Conservation (phyloP, 306 rosid genomes). For the Glycine latifolia region DNA sequence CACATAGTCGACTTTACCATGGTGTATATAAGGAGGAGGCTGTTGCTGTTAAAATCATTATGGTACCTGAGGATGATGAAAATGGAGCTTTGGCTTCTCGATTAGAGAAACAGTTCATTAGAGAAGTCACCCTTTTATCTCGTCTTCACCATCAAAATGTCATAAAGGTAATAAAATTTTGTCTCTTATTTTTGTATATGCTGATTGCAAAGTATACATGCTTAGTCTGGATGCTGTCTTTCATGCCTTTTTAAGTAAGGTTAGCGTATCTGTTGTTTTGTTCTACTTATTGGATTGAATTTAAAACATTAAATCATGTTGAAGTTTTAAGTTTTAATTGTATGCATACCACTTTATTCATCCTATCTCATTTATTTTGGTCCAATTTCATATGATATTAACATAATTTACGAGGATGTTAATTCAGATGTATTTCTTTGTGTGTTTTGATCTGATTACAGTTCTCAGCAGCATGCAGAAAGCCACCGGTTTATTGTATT, state of each 20-base stretch:
- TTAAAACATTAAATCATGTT: constrained; percentile 9
- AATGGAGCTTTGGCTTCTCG: constrained; percentile 64
- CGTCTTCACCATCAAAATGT: constrained; percentile 82
- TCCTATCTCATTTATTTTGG: too few species aligned
- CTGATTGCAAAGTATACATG: background rate
- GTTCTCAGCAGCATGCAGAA: constrained; percentile 89
- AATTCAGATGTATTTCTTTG: background rate
- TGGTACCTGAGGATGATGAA: constrained; percentile 86
- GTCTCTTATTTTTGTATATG: constrained; percentile 1
- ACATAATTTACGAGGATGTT: too few species aligned
- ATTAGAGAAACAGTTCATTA: constrained; percentile 77
- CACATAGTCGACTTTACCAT: constrained; percentile 92
- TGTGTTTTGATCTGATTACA: constrained; percentile 57
- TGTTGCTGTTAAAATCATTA: constrained; percentile 89
- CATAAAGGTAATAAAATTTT: constrained; percentile 69
- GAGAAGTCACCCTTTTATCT: constrained; percentile 85
- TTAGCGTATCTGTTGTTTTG: constrained; percentile 9
- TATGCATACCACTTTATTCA: background rate
- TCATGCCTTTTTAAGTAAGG: constrained; percentile 28
- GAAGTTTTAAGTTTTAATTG: background rate
- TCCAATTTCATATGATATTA: too few species aligned
- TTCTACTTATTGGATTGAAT: constrained; percentile 1
- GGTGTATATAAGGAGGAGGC: constrained; percentile 78
- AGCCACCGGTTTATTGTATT: constrained; percentile 82
- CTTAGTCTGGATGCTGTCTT: constrained; percentile 15